Evolutionary conservation across 2,329 filamentous ascomycete species (phyloP), one percentile per base, ranked within the genome.

Genomic region (Cordyceps farinosa): DNA sequence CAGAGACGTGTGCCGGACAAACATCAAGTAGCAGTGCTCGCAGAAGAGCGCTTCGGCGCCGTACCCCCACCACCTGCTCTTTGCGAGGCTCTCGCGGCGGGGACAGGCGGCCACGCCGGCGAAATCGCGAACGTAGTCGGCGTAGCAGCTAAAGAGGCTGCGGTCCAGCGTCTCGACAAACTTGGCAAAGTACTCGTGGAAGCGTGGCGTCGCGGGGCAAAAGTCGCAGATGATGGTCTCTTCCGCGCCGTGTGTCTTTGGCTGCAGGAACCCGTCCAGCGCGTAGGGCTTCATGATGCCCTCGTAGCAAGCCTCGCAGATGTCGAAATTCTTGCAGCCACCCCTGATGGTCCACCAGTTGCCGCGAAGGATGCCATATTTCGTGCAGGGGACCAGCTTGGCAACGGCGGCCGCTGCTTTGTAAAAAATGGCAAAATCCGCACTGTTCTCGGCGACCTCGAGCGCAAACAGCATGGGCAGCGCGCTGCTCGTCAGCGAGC

Each of bases 1-100:
- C 0, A 77, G 66, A 0, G 66, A 27, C 1, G 74, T 74, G 13
- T 71, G 67, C 5, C 54, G 54, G 3, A 75, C 68, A 32, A 76
- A 73, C 15, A 63, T 67, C 17, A 72, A 36, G 50, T 73, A 75
- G 63, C 76, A 78, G 52, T 73, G 70, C 5, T 73, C 64, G 22
- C 76, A 78, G 7, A 74, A 71, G 6, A 75, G 64, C 2, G 69
- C 71, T 6, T 74, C 71, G 22, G 22, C 22, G 2, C 62, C 64
- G 62, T 75, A 75, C 30, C 75, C 76, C 68, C 72, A 77, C 75
- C 75, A 78, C 13, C 27, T 68, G 2, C 66, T 65, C 30, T 71
- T 69, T 4, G 66, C 67, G 13, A 62, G 65, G 10, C 69, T 65
- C 3, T 69, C 61, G n/a, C 72, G 65, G 1, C 73, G 68, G 2